Base-by-base conservation (phyloP, 768 basidiomycete genomes). In the Lactarius hengduanensis region DNA sequence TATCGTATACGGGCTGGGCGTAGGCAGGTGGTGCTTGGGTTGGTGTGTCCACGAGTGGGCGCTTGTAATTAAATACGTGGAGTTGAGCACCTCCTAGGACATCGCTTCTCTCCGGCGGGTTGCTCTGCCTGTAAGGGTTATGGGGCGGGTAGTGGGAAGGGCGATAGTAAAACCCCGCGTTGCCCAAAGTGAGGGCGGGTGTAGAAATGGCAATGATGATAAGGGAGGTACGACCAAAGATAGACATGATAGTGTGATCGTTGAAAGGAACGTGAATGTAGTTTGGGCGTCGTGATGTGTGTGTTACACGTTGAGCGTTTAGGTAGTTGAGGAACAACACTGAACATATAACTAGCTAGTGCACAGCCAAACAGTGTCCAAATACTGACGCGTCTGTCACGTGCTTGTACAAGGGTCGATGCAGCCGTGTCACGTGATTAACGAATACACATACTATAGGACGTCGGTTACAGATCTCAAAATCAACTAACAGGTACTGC, bases 381-480 rank as follows among this genome's bases (percentile, higher is more conserved):
- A 67, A 66, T 56, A 67, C 34, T 22, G 22, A 47, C 66, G 58
- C 62, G 66, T 47, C 26, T 1, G 26, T 67, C 66, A 67, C 66
- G 62, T 63, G 66, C 6, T 2, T 11, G 15, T 16, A 7, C 2
- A 4, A 4, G 6, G 3, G n/a, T n/a, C 7, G 38, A 7, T 2
- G 28, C 30, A 38, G 10, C n/a, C 3, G 38, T 0, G 4, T 50
- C 50, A 26, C 50, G 50, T 50, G 50, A 22, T 22, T 4, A 41
- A 40, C 38, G 38, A 40, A 40, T 5, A 30, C 28, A 28, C 28
- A 1, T 28, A 28, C 2, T 26, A 3, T 28, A 28, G 28, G 28
- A 28, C 30, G 5, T 30, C 30, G 5, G 30, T 30, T 3, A 30
- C 30, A n/a, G n/a, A n/a, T n/a, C 28, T 28, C 28, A 28, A 28